Percentiles rank a stretch among this genome's conserved stretches.
phyloP scores from a whole-genome alignment of 768 basidiomycete species.

The Mycena haematopus region DNA sequence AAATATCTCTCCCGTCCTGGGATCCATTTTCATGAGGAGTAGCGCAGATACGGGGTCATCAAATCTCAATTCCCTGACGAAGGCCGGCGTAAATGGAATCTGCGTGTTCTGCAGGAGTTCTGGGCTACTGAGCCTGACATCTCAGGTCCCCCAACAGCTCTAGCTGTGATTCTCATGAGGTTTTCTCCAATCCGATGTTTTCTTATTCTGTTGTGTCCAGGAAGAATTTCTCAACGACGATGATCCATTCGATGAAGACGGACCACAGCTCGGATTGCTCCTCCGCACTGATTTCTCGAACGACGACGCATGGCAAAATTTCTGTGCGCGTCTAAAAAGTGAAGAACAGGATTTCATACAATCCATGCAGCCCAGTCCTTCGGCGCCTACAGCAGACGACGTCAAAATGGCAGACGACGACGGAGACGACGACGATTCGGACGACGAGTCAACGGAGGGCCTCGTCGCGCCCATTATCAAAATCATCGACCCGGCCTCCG shows the following conservation, averaged over 20 bases:
- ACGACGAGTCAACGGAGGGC: conserved; percentile 38
- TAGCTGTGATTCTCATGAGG: conserved; percentile 13
- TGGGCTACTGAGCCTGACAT: conserved; percentile 45
- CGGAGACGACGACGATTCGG: conserved; percentile 39
- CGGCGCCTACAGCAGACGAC: conserved; percentile 18
- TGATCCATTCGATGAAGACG: conserved; percentile 63
- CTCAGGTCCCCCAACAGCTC: conserved; percentile 10
- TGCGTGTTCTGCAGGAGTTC: conserved; percentile 58
- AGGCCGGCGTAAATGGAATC: conserved; percentile 62
- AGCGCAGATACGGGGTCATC: conserved; percentile 50
- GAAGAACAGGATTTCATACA: conserved; percentile 63
- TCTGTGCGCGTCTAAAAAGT: conserved; percentile 54
- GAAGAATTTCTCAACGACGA: conserved; percentile 44
- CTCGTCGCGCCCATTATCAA: conserved; percentile 51
- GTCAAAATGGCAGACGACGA: conserved; percentile 36
- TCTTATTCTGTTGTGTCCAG: conserved; percentile 16
- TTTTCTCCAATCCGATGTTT: neutral
- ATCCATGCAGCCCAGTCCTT: conserved; percentile 18
- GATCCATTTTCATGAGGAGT: conserved; percentile 7
- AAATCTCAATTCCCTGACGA: conserved; percentile 56
- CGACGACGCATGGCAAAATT: conserved; percentile 68
- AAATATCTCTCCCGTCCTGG: neutral
- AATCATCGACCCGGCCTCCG: conserved; percentile 53
- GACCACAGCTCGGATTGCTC: conserved; percentile 62
- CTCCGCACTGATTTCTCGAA: conserved; percentile 78